Evolutionary conservation across 176 grass and related monocot species (phyloP), one percentile per base, ranked within the genome.

Genomic region (Alopecurus myosuroides): DNA sequence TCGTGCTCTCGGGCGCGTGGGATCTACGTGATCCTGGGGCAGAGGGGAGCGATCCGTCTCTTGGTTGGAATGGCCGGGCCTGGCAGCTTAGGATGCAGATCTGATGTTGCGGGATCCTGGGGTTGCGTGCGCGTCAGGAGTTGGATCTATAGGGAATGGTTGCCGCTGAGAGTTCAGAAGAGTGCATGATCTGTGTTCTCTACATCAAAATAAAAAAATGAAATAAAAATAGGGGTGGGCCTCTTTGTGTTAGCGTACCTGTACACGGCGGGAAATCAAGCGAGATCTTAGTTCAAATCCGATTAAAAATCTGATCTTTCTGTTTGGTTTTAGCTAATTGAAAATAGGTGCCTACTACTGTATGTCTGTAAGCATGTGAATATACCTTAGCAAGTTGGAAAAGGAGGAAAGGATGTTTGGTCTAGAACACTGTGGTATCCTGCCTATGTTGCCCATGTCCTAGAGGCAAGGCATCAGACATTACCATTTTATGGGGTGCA

Each of bases 81-180:
- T 33, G 7, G 3, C 36, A 39, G 39, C 22, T 39, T 20, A 26
- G 39, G 71, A 0, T 22, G 88, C 72, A 70, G 51, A 72, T 82
- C 71, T 77, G 77, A 51, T 2, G 13, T 9, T 8, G 72, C 31
- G 20, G 17, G 61, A n/a, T 85, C 50, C 25, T 5, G 78, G 42
- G 40, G 69, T 40, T 30, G 78, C n/a, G n/a, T n/a, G n/a, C 17
- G 35, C 6, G 19, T 7, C 6, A 44, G 30, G 11, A 33, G 83
- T 40, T 66, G 61, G 78, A 89, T 89, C 71, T 85, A 19, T n/a
- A n/a, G n/a, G 68, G 26, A 49, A 29, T 69, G 26, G 5, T 77
- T 76, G 20, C 20, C 20, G 50, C 42, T 33, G 55, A 5, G 20
- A 15, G 28, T 36, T 53, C 34, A 65, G 19, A 18, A 7, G 11